Base-by-base conservation (phyloP, 1,139 yeast species). In the Yamadazyma trypodendri region DNA sequence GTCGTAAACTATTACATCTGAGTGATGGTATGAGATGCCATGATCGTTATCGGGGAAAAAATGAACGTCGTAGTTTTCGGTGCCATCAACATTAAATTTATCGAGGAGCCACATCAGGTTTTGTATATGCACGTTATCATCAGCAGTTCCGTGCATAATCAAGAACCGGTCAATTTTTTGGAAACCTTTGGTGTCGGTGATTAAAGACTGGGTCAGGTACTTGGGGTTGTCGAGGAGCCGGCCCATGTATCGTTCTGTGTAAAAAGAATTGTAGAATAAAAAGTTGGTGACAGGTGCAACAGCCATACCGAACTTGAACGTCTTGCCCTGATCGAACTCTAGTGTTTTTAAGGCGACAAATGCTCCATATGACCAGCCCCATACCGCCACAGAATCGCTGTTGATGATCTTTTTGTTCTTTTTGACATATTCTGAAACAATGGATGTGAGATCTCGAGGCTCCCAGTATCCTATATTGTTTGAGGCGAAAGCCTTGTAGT, bases 41-140 rank as follows among this genome's bases (percentile, higher is more conserved):
- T 92, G 99, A 55, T 90, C 95, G 27, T 94, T 85, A 57, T 94
- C 98, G 0, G 98, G 96, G 65, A 87, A 92, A 22, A 90, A 77
- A 46, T 85, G 94, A 54, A 89, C 75, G 51, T 92, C 99, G 56
- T 84, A 92, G 60, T 92, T 92, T 49, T 84, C 89, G 9, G 88
- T 76, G 7, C 67, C 68, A 15, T 67, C 63, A 37, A 74, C 34
- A 52, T 88, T 84, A 35, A 92, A 67, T 40, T 76, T 61, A 58
- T 94, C 97, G 16, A 92, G 52, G 28, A 92, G 63, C 55, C 82
- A 77, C 46, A 84, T 70, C 29, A 95, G 84, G 61, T 92, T 89
- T 57, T 89, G 96, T 45, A 89, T 66, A 61, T 92, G 98, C 17
- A 92, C 99, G 60, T 92, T 92, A 56, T 94, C 99, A 61, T 92